Percentiles rank a stretch among this genome's conserved stretches.
Evolutionary conservation across 306 rosid species (phyloP).

Genomic region (Phaseolus lunatus): DNA sequence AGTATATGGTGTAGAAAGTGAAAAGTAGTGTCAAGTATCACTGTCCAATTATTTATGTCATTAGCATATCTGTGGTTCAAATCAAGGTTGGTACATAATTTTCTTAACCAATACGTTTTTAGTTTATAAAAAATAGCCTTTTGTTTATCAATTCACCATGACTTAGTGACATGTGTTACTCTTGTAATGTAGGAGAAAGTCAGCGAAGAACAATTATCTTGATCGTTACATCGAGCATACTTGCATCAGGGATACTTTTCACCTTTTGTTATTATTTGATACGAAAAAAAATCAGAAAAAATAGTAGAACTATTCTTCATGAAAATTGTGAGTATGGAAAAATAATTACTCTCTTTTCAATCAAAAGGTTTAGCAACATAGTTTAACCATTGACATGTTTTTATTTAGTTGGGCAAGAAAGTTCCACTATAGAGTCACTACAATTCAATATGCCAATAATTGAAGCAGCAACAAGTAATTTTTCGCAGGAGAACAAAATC

Average conservation of each 20-base stretch:
- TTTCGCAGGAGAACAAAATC: background rate
- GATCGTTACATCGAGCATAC: background rate
- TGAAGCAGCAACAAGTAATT: background rate
- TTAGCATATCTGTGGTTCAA: too few relatives aligned
- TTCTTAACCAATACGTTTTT: too few relatives aligned
- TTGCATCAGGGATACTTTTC: background rate
- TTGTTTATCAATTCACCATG: too few relatives aligned
- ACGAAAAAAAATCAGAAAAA: background rate
- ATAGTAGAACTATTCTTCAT: background rate
- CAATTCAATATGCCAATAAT: background rate
- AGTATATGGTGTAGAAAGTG: too few relatives aligned
- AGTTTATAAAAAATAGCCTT: too few relatives aligned
- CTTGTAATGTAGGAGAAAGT: too few relatives aligned
- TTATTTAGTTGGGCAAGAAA: background rate
- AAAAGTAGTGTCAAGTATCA: too few relatives aligned
- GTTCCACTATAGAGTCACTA: background rate
- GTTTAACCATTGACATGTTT: background rate
- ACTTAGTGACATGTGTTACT: too few relatives aligned
- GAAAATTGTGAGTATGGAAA: slow-evolving; percentile 28
- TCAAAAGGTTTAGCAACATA: background rate
- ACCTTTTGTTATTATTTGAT: background rate
- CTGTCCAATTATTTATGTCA: too few relatives aligned
- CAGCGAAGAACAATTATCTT: too few relatives aligned
- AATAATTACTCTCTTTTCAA: background rate
- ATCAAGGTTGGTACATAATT: too few relatives aligned